Conservation (phyloP, 2,329 filamentous ascomycete genomes). For the Aspergillus luchuensis region DNA sequence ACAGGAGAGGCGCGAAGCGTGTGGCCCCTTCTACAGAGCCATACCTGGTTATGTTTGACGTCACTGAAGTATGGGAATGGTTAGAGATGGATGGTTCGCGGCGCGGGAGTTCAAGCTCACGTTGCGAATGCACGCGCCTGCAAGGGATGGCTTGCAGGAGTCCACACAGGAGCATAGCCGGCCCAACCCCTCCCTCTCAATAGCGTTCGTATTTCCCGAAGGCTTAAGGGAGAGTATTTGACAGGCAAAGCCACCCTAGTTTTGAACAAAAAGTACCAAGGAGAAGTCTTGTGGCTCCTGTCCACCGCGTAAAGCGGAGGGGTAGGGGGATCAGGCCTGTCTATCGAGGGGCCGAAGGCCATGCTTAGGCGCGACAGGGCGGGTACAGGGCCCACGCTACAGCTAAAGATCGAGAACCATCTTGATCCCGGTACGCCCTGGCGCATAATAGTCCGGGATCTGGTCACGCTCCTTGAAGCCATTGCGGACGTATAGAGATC, state of each 20-base stretch:
- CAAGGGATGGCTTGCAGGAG: conserved; percentile 36
- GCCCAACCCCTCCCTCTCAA: conserved; percentile 24
- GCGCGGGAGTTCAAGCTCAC: conserved; percentile 29
- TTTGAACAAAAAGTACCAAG: background rate
- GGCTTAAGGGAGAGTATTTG: conserved; percentile 21
- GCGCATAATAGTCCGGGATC: conserved; percentile 54
- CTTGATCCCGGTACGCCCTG: conserved; percentile 50
- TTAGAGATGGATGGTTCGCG: conserved; percentile 30
- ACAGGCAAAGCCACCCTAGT: conserved; percentile 22
- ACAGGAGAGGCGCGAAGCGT: conserved; percentile 36
- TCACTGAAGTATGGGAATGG: conserved; percentile 40
- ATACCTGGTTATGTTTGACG: conserved; percentile 43
- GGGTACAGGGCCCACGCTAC: conserved; percentile 27
- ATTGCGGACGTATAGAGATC: conserved; percentile 47
- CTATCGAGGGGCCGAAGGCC: conserved; percentile 11
- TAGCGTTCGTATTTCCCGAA: conserved; percentile 21
- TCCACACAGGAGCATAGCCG: conserved; percentile 23
- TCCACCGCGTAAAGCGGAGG: background rate
- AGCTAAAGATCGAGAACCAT: conserved; percentile 43
- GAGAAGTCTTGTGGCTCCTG: conserved; percentile 3
- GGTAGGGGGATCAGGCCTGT: background rate
- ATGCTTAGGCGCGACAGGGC: conserved; percentile 24
- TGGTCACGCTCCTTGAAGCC: conserved; percentile 51
- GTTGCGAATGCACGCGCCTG: conserved; percentile 34
- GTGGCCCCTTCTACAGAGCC: conserved; percentile 38